phyloP scores from a whole-genome alignment of 1,284 basidiomycete species.

The Cryptococcus maquisensis region DNA sequence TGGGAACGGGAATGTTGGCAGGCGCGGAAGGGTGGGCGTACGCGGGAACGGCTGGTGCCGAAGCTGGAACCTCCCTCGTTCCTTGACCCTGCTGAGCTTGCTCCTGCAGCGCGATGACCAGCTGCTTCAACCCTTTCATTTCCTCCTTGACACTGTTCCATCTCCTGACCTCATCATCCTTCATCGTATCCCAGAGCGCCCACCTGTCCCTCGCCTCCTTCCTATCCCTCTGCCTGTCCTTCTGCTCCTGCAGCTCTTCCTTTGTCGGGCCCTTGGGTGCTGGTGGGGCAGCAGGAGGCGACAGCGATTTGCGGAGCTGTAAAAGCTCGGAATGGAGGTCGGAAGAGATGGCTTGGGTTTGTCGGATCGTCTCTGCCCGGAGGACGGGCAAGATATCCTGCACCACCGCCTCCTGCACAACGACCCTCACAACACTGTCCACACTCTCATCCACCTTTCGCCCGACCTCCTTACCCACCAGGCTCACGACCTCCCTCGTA shows the following conservation, averaged over 20 bases:
- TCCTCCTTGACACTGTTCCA: conserved; percentile 15
- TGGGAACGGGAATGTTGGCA: background rate
- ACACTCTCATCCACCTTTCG: conserved; percentile 23
- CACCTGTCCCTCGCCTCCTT: background rate
- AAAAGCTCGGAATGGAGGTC: conserved; percentile 41
- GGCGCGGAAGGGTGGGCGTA: background rate
- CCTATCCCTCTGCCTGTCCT: background rate
- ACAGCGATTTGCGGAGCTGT: conserved; percentile 30
- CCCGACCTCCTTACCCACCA: conserved; percentile 20
- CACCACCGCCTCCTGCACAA: conserved; percentile 24
- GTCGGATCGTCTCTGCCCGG: conserved; percentile 9
- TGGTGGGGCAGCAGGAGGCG: conserved; percentile 2
- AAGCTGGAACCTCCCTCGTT: too few relatives aligned
- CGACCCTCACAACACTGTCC: conserved; percentile 27
- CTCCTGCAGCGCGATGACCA: conserved; percentile 20
- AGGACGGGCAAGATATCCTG: conserved; percentile 30
- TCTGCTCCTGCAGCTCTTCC: background rate
- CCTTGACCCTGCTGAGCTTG: conserved; percentile 4
- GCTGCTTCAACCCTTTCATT: background rate
- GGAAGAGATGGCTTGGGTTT: conserved; percentile 28
- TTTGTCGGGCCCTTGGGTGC: background rate
- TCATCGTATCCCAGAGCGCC: background rate
- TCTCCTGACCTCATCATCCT: background rate
- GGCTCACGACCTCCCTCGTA: conserved; percentile 26
- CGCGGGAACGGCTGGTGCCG: too few relatives aligned